These are phyloP conservation scores for Ormosia emarginata DNA, from an alignment of 306 rosid species.

Conservation along the genomic window DNA sequence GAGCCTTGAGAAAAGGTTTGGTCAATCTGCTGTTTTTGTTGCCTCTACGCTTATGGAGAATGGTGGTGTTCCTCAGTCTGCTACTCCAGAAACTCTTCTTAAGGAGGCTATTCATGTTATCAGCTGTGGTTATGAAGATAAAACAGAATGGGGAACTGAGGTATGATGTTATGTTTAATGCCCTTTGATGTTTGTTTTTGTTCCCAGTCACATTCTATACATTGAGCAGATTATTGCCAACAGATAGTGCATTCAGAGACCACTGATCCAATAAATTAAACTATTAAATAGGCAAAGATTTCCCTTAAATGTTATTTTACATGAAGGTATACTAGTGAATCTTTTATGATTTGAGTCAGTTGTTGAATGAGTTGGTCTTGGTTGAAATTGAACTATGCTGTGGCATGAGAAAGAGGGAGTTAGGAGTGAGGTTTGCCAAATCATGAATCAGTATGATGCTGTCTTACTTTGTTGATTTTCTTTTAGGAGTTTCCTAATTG, in stretches of 20 bases:
- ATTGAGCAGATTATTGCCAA: background rate
- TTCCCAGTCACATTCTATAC: background rate
- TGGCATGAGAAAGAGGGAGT: background rate
- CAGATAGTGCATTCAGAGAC: background rate
- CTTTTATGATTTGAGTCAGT: background rate
- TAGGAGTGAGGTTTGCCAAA: background rate
- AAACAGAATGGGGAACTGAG: slow-evolving; percentile 92
- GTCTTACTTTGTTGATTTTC: background rate
- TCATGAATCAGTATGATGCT: background rate
- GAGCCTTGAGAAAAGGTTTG: slow-evolving; percentile 96
- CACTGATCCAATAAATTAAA: background rate
- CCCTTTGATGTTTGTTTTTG: background rate
- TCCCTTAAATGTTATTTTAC: background rate
- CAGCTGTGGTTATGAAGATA: slow-evolving; percentile 98
- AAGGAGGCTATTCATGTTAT: slow-evolving; percentile 99
- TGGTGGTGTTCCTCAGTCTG: slow-evolving; percentile 97
- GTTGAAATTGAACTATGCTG: background rate
- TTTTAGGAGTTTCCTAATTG: background rate
- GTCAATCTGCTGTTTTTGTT: slow-evolving; percentile 88
- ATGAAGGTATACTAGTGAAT: background rate
- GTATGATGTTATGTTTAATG: slow-evolving; percentile 35
- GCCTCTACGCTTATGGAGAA: slow-evolving; percentile 98
- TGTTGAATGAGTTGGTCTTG: background rate
- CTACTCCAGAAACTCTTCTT: slow-evolving; percentile 91
- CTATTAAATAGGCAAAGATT: background rate